phyloP scores from a whole-genome alignment of 345 rosid species.

The Barbarea vulgaris region DNA sequence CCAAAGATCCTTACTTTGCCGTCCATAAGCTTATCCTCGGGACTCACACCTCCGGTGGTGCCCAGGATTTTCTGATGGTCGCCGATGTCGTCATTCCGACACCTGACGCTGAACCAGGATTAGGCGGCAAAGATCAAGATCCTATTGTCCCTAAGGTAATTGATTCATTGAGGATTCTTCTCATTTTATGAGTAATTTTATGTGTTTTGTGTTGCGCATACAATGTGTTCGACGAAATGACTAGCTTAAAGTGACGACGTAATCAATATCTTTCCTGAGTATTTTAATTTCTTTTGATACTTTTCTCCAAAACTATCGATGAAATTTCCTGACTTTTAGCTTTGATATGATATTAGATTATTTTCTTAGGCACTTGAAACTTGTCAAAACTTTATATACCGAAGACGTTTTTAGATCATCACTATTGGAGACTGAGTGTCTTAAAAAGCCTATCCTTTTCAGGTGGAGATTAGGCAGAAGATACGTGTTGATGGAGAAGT shows the following conservation, averaged over 20 bases:
- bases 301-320: not conserved
- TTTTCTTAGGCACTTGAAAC: not conserved
- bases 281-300: not conserved
- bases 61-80: slow-evolving; percentile 71
- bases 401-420: not conserved
- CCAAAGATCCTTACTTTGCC: slow-evolving; percentile 51
- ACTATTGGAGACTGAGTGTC: not conserved
- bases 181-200: not conserved
- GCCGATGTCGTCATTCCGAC: slow-evolving; percentile 77
- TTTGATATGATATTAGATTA: not conserved
- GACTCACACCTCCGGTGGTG: slow-evolving; percentile 80
- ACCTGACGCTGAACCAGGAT: slow-evolving; percentile 45
- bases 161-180: not conserved
- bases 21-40: slow-evolving; percentile 83
- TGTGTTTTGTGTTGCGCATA: slow-evolving; percentile 14
- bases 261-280: not conserved
- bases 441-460: not conserved
- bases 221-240: slow-evolving; percentile 46
- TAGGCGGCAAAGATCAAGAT: slow-evolving; percentile 42
- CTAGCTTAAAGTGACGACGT: slow-evolving; percentile 6
- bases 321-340: not conserved
- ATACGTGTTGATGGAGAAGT: slow-evolving; percentile 91
- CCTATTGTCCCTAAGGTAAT: slow-evolving; percentile 65
- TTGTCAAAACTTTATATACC: not conserved
- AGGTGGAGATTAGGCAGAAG: slow-evolving; percentile 83